Evolutionary conservation across 495 filamentous ascomycete species (phyloP).

Genomic region (Penicillium manginii): DNA sequence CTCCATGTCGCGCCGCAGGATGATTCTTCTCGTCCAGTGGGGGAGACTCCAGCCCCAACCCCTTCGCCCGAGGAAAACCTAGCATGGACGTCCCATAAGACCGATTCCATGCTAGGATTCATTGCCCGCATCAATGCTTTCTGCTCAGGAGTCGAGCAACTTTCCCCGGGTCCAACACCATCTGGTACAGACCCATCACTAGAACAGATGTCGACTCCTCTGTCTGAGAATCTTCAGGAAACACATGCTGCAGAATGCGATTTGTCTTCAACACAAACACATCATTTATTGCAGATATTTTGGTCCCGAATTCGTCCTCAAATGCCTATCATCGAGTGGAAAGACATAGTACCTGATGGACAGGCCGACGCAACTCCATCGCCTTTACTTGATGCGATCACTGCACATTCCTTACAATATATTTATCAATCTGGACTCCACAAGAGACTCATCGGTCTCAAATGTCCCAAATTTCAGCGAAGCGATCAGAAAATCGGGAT

Average conservation of each 20-base stretch:
- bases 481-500: constrained; percentile 11
- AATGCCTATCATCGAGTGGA: constrained; percentile 22
- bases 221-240: constrained; percentile 10
- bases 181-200: constrained; percentile 19
- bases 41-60: constrained; percentile 10
- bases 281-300: constrained; percentile 27
- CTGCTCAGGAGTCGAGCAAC: constrained; percentile 30
- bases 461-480: constrained; percentile 24
- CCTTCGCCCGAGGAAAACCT: constrained; percentile 11
- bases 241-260: constrained; percentile 13
- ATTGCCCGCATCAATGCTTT: constrained; percentile 35
- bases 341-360: constrained; percentile 12
- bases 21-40: not conserved
- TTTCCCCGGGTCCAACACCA: constrained; percentile 11
- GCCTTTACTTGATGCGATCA: constrained; percentile 30
- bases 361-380: constrained; percentile 4
- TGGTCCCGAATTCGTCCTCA: constrained; percentile 24
- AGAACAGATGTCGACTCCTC: constrained; percentile 18
- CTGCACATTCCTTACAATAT: constrained; percentile 28
- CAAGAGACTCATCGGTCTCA: constrained; percentile 27
- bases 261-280: constrained; percentile 24
- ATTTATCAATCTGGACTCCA: constrained; percentile 29
- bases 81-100: constrained; percentile 15
- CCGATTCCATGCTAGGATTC: constrained; percentile 35
- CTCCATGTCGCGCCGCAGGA: not conserved